These are phyloP conservation scores for Pyrenochaeta sp. DNA, from an alignment of 2,329 filamentous ascomycete genomes.

Conservation along the genomic window DNA sequence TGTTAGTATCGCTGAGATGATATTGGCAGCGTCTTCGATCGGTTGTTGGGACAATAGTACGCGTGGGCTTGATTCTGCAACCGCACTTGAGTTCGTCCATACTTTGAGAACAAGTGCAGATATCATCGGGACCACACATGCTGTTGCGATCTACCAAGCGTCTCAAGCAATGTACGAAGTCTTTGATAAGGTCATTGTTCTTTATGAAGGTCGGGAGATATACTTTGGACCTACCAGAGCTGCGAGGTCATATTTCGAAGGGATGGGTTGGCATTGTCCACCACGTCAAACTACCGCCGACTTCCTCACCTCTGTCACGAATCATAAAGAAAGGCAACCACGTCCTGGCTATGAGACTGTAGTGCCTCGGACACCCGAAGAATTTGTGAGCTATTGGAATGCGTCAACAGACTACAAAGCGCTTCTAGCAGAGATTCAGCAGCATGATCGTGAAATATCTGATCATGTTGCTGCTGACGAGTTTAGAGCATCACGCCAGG, in stretches of 20 bases:
- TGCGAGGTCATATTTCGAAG: conserved; percentile 72
- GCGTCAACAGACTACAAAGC: conserved; percentile 46
- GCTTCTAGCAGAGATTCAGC: conserved; percentile 52
- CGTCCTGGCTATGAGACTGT: conserved; percentile 48
- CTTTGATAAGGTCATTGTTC: conserved; percentile 28
- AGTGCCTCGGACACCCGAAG: conserved; percentile 54
- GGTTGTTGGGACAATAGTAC: conserved; percentile 80
- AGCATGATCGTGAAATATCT: conserved; percentile 54
- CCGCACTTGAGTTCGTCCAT: conserved; percentile 72
- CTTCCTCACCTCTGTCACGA: conserved; percentile 76
- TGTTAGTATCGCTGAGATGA: conserved; percentile 41
- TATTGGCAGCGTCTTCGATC: conserved; percentile 58
- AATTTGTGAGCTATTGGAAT: conserved; percentile 58
- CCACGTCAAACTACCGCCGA: conserved; percentile 71
- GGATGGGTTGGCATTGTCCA: conserved; percentile 67
- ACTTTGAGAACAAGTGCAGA: conserved; percentile 59
- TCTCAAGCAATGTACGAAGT: conserved; percentile 63
- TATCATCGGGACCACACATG: conserved; percentile 52
- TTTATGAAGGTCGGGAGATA: conserved; percentile 70
- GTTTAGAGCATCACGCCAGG: conserved; percentile 50
- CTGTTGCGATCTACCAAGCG: conserved; percentile 51
- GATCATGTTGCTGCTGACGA: conserved; percentile 21
- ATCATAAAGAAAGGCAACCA: conserved; percentile 49
- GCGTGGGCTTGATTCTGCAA: conserved; percentile 73
- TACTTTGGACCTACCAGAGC: conserved; percentile 70